phyloP scores from a whole-genome alignment of 2,329 filamentous ascomycete species.

The Cladosporium sp. region DNA sequence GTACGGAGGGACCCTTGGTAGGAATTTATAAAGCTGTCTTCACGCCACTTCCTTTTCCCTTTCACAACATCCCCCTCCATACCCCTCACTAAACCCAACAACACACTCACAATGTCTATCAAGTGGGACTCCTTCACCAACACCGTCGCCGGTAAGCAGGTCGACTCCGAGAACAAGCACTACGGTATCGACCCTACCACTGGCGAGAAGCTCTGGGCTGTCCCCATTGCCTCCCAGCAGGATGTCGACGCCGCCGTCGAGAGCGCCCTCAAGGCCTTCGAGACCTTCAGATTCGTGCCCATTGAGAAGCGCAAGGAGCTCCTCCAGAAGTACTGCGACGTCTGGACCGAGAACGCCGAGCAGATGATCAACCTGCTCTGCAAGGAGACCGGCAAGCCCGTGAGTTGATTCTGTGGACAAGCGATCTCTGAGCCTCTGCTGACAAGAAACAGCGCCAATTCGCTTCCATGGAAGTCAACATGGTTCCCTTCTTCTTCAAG shows the following conservation, averaged over 20 bases:
- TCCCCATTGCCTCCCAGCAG: constrained; percentile 41
- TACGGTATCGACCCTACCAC: constrained; percentile 40
- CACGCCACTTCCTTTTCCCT: not conserved
- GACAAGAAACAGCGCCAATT: constrained; percentile 40
- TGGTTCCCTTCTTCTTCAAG: constrained; percentile 40
- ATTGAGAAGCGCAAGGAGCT: constrained; percentile 42
- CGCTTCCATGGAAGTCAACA: constrained; percentile 45
- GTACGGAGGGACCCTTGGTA: constrained; percentile 1
- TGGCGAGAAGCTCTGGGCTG: constrained; percentile 41
- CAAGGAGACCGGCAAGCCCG: constrained; percentile 45
- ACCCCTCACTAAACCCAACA: not conserved
- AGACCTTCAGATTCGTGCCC: constrained; percentile 37
- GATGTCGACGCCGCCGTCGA: constrained; percentile 44
- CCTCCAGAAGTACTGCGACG: constrained; percentile 38
- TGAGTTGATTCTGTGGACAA: constrained; percentile 24
- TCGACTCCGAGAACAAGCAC: constrained; percentile 36
- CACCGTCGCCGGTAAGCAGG: constrained; percentile 42
- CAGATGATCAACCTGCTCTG: constrained; percentile 40
- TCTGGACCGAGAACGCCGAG: constrained; percentile 37
- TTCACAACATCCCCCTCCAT: not conserved
- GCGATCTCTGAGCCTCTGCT: constrained; percentile 10
- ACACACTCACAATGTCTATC: constrained; percentile 44
- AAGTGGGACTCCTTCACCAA: constrained; percentile 43
- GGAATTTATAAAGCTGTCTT: constrained; percentile 7
- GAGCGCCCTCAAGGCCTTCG: constrained; percentile 41